These are phyloP conservation scores for Wallacemonas sp. DNA, from an alignment of 208 protist species.

Conservation along the genomic window DNA sequence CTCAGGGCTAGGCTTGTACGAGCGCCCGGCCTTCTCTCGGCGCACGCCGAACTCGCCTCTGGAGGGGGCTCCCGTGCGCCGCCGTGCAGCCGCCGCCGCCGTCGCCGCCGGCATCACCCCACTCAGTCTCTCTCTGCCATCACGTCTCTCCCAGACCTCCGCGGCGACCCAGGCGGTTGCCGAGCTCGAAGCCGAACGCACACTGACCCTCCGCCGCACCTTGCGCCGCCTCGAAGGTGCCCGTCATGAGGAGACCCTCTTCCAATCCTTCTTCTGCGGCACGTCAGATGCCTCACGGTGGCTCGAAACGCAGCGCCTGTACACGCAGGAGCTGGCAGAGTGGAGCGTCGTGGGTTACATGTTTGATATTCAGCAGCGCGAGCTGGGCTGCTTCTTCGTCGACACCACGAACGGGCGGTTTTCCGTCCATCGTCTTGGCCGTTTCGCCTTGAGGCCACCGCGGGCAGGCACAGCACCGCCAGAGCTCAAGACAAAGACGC, in stretches of 20 bases:
- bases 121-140: background rate
- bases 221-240: slow-evolving; percentile 51
- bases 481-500: background rate
- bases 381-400: slow-evolving; percentile 67
- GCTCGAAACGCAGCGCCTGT: slow-evolving; percentile 48
- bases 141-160: background rate
- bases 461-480: background rate
- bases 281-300: slow-evolving; percentile 55
- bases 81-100: slow-evolving; percentile 1
- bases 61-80: background rate
- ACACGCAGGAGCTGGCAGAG: slow-evolving; percentile 78
- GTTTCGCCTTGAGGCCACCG: slow-evolving; percentile 49
- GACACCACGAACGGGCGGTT: slow-evolving; percentile 73
- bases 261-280: slow-evolving; percentile 41
- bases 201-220: slow-evolving; percentile 26
- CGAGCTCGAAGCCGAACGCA: slow-evolving; percentile 10
- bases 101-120: background rate
- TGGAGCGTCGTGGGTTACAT: slow-evolving; percentile 82
- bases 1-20: background rate
- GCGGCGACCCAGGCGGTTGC: background rate
- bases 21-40: slow-evolving; percentile 10
- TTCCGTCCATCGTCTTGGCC: slow-evolving; percentile 62
- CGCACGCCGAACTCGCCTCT: background rate
- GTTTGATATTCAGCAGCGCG: slow-evolving; percentile 56
- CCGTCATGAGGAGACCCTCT: slow-evolving; percentile 43